Evolutionary conservation across 164 flowering plant genomes (phyloP).

Genomic region (Aristolochia californica): DNA sequence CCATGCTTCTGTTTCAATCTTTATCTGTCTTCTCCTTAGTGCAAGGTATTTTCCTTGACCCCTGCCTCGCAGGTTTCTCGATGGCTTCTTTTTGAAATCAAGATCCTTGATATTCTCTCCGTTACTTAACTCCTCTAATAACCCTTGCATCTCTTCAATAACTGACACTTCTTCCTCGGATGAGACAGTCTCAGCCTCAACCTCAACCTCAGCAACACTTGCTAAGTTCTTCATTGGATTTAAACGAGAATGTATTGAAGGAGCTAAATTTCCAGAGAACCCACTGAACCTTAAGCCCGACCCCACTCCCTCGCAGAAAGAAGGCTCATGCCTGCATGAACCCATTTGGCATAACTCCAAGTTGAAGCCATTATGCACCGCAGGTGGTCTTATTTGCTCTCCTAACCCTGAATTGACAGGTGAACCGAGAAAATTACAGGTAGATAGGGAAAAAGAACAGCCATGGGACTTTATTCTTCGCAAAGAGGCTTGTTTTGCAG

Average conservation of each 20-base stretch:
- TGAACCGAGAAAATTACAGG: not conserved
- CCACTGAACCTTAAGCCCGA: not conserved
- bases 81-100: conserved; percentile 3
- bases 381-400: not conserved
- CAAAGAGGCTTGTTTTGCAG: conserved; percentile 1
- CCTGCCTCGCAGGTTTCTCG: conserved; percentile 20
- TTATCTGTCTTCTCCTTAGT: conserved; percentile 64
- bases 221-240: conserved; percentile 28
- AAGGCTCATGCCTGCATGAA: not conserved
- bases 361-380: not conserved
- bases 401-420: not conserved
- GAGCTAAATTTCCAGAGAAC: not conserved
- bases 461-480: not conserved
- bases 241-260: not conserved
- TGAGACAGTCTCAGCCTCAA: conserved; percentile 32
- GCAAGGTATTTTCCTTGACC: conserved; percentile 23
- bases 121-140: conserved; percentile 29
- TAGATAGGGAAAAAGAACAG: not conserved
- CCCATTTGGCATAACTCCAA: not conserved
- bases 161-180: conserved; percentile 45
- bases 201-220: conserved; percentile 50
- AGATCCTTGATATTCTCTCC: conserved; percentile 12
- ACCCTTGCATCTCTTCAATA: conserved; percentile 34
- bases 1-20: conserved; percentile 93
- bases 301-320: not conserved